Evolutionary conservation across 1,284 basidiomycete genomes (phyloP), one percentile per base, ranked within the genome.

Genomic region (Trichosporon sp.): DNA sequence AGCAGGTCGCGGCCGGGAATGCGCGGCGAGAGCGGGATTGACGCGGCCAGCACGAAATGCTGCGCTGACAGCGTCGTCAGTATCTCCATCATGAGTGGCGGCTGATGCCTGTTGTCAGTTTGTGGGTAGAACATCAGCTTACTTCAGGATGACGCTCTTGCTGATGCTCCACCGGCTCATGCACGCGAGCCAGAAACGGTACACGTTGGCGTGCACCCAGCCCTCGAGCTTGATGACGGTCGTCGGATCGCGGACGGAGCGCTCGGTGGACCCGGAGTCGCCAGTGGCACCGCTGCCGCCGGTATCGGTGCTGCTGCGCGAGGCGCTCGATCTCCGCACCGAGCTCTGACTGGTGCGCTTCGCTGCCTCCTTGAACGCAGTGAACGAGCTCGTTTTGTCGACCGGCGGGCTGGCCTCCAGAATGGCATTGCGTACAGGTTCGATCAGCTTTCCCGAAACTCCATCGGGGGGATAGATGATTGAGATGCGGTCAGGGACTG

Each of bases 401-500:
- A 63, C 10, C 32, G 59, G 66, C n/a, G 21, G 54, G 38, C 66
- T 69, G 16, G n/a, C 65, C 43, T 16, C 46, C 11, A 73, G 65
- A 65, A 83, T 81, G 4, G 79, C 76, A 14, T 71, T 67, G 11
- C 82, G 78, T 7, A 83, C 69, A 1, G 80, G 75, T 7, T 75
- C 74, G 65, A 82, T 75, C 51, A 83, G 70, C 1, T 76, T 74
- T 0, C 77, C 76, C 0, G 78, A 77, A 0, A 70, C 69, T 61
- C 76, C 76, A 1, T 74, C 71, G 3, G 81, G 81, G 0, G 82
- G 72, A 1, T 77, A 80, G 38, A 83, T 78, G 68, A 83, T 70
- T 1, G 82, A 81, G 3, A 83, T 70, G 14, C 80, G 75, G 65
- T 83, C 81, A 4, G 80, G 77, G 12, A 82, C 82, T 83, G 73